A percentile compares a stretch with the other conserved stretches of the same genome.
These are phyloP conservation scores for Patellifolia procumbens DNA, from an alignment of 179 eudicot genomes.

Conservation along the genomic window DNA sequence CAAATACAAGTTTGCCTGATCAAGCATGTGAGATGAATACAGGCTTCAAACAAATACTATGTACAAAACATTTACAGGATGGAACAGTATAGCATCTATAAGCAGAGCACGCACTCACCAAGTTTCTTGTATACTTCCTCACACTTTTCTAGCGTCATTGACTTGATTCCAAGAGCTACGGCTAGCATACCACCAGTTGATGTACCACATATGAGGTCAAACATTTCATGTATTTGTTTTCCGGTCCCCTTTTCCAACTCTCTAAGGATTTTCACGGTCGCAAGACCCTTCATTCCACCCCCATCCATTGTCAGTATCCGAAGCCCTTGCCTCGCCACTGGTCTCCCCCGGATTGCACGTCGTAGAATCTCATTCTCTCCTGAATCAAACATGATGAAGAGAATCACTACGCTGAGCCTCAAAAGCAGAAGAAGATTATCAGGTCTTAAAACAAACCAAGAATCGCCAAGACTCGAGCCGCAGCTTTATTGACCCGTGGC, in stretches of 20 bases:
- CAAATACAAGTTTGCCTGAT: conserved; percentile 93
- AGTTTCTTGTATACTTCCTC: conserved; percentile 97
- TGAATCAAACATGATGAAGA: conserved; percentile 26
- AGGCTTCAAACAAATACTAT: conserved; percentile 6
- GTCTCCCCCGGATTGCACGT: conserved; percentile 84
- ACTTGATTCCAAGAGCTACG: conserved; percentile 94
- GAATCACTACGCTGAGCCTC: conserved; percentile 17
- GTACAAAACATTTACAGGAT: neutral
- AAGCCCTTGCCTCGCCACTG: conserved; percentile 86
- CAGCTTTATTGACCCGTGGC: conserved; percentile 88
- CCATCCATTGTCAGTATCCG: conserved; percentile 99
- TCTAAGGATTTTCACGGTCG: conserved; percentile 85
- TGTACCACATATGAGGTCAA: conserved; percentile 98
- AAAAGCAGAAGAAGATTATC: conserved; percentile 7
- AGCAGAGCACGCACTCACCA: conserved; percentile 47
- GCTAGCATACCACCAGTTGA: conserved; percentile 99
- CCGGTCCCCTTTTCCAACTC: conserved; percentile 95
- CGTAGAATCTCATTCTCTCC: conserved; percentile 95
- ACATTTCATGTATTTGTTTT: conserved; percentile 91
- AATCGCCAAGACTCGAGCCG: conserved; percentile 97
- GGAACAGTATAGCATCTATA: conserved; percentile 5
- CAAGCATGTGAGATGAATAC: conserved; percentile 23
- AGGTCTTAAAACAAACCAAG: conserved; percentile 65
- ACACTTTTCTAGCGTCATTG: conserved; percentile 87
- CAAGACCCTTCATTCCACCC: conserved; percentile 99